Percentiles rank a stretch among this genome's conserved stretches.
These are phyloP conservation scores for Penicillium verhagenii DNA, from an alignment of 495 filamentous ascomycete genomes.

Conservation along the genomic window DNA sequence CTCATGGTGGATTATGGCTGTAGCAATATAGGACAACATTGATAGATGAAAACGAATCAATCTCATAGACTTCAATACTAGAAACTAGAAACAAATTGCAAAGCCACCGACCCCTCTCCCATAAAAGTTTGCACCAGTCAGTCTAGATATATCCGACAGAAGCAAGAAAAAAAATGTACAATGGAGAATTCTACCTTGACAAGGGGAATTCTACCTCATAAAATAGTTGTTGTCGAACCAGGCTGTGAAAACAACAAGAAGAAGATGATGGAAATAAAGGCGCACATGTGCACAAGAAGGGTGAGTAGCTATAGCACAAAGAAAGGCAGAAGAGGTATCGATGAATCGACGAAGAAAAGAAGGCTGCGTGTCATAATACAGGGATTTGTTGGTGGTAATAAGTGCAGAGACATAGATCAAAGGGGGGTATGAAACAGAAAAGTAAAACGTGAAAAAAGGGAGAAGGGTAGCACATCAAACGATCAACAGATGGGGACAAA, in stretches of 20 bases:
- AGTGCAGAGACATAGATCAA: constrained; percentile 10
- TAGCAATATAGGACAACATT: too few species aligned
- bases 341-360: constrained; percentile 19
- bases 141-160: constrained; percentile 15
- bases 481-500: too few species aligned
- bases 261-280: constrained; percentile 23
- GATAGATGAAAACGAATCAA: not conserved
- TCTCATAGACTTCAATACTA: not conserved
- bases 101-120: not conserved
- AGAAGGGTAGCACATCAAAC: constrained; percentile 13
- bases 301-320: constrained; percentile 8
- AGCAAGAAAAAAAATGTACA: constrained; percentile 28
- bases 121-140: constrained; percentile 11
- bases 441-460: constrained; percentile 7
- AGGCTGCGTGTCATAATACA: constrained; percentile 51
- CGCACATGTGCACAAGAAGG: constrained; percentile 11
- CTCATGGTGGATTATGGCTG: too few species aligned
- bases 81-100: not conserved
- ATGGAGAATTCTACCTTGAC: constrained; percentile 12
- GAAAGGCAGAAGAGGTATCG: constrained; percentile 30
- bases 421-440: constrained; percentile 30
- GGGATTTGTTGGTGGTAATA: constrained; percentile 26
- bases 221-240: constrained; percentile 3
- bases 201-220: constrained; percentile 16
- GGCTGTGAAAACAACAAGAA: constrained; percentile 20